Base-by-base conservation (phyloP, 2,329 filamentous ascomycete species). In the Sarocladiaceae sp. region DNA sequence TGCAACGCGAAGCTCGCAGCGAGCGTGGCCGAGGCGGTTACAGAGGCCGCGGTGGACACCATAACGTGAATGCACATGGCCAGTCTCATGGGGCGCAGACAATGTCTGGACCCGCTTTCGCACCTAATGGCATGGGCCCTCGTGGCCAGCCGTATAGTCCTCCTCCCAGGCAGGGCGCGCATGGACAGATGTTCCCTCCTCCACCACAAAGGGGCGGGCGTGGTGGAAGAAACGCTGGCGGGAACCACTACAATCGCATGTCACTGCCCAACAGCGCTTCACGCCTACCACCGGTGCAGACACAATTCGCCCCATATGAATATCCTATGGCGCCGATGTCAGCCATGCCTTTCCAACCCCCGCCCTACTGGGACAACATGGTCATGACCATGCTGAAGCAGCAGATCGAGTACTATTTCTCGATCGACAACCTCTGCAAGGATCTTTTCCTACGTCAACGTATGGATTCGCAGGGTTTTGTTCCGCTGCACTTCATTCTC, bases 381-480 rank as follows among this genome's bases (percentile, higher is more conserved):
- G 50, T 67, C 15, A 44, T 76, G 33, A 59, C 68, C 3, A 65
- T 75, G 44, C 65, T 82, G 47, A 75, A 71, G 52, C 66, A 65
- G 57, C 73, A 79, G 64, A 80, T 91, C 33, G 90, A 96, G 63
- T 99, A 97, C 74, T 99, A 99, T 71, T 96, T 99, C 71, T 97
- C 93, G 0, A 81, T 96, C 25, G 89, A 97, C 63, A 99, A 99
- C 66, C 78, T 97, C 48, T 88, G 90, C 78, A 97, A 96, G 71
- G 94, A 99, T 64, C 78, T 89, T 63, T 97, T 84, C 69, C 77
- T 99, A 54, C 86, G 94, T 53, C 85, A 83, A 62, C 86, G 92
- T 60, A 97, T 99, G 94, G 93, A 99, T 65, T 89, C 88, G 1
- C 89, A 97, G 67, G 94, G 94, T 17, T 97, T 92, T 63, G 92